Evolutionary conservation across 345 rosid species (phyloP), one percentile per base, ranked within the genome.

Genomic region (Pistacia vera): DNA sequence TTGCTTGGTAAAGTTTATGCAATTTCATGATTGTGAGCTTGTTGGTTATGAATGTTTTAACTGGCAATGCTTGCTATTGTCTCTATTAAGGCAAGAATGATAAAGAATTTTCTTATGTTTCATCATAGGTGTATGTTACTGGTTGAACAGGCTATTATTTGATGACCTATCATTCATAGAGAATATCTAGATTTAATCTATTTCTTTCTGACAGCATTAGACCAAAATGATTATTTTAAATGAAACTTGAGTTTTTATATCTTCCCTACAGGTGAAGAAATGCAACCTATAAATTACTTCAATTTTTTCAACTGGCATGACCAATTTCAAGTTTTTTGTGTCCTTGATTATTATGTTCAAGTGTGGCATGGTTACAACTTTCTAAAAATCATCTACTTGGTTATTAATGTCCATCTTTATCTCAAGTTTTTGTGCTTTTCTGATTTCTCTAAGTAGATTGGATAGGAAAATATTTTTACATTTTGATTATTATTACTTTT

Each of bases 391-490:
- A 36, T 6, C 28, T 28, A 61, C 25, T 12, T 12, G 2, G 9
- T 51, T 11, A 62, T 49, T 73, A 5, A 62, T 28, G 56, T 28
- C 68, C 35, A 30, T 74, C 11, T 55, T 74, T 33, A 36, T 74
- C 60, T 75, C 6, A 57, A 56, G 25, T 46, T 36, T 41, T 60
- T 62, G 30, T 36, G 14, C 48, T 55, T 60, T 35, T 41, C 9
- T 20, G 44, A 41, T 55, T 61, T 63, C 58, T 46, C 49, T 75
- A 61, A 67, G 14, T 44, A 60, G 11, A 35, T 75, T 30, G 17
- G 68, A 76, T 71, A n/a, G 22, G 49, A 38, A 49, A 44, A 52
- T 59, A n/a, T 16, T 54, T 63, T 72, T 54, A 2, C 64, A 18
- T 68, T 33, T 36, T 36, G 63, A 54, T 41, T 56, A n/a, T 72